These are phyloP conservation scores for Saccharomycopsis fodiens DNA, from an alignment of 805 yeast species.

Conservation along the genomic window DNA sequence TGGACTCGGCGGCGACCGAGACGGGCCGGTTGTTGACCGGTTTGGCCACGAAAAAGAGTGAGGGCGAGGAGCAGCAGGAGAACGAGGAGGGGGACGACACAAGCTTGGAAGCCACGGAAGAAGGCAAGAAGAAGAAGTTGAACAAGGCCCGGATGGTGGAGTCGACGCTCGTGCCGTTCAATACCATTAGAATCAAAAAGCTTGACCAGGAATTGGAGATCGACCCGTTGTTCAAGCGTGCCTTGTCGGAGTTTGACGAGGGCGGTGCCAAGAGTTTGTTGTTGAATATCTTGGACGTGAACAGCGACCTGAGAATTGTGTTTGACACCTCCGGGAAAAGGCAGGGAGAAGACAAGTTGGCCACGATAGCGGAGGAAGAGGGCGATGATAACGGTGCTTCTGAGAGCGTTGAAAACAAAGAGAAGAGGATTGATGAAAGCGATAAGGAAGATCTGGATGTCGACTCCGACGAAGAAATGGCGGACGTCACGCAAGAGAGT, in stretches of 20 bases:
- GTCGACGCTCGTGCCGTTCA: slow-evolving; percentile 47
- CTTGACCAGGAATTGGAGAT: slow-evolving; percentile 58
- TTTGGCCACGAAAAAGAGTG: slow-evolving; percentile 39
- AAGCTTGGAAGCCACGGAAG: slow-evolving; percentile 24
- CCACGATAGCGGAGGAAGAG: no score
- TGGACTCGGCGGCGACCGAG: slow-evolving; percentile 86
- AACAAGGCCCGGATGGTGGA: slow-evolving; percentile 27
- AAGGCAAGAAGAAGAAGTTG: slow-evolving; percentile 25
- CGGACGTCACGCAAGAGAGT: slow-evolving; percentile 9
- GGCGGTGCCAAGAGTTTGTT: slow-evolving; percentile 72
- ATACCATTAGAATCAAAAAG: slow-evolving; percentile 42
- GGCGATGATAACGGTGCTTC: slow-evolving; percentile 18
- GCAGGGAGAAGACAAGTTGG: slow-evolving; percentile 21
- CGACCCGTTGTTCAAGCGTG: slow-evolving; percentile 70
- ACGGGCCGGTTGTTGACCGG: slow-evolving; percentile 82
- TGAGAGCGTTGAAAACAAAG: slow-evolving; percentile 2
- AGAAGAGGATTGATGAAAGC: slow-evolving; percentile 15
- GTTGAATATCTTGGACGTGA: slow-evolving; percentile 52
- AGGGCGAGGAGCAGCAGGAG: slow-evolving; percentile 23
- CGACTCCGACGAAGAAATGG: slow-evolving; percentile 18
- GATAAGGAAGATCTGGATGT: slow-evolving; percentile 19
- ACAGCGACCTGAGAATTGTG: slow-evolving; percentile 35
- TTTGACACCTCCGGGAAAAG: slow-evolving; percentile 47
- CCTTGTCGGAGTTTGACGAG: slow-evolving; percentile 72
- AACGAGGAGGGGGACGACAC: slow-evolving; percentile 23